Evolutionary conservation across 331 rosid species (phyloP), one percentile per base, ranked within the genome.

Genomic region (Spiraea crenata): DNA sequence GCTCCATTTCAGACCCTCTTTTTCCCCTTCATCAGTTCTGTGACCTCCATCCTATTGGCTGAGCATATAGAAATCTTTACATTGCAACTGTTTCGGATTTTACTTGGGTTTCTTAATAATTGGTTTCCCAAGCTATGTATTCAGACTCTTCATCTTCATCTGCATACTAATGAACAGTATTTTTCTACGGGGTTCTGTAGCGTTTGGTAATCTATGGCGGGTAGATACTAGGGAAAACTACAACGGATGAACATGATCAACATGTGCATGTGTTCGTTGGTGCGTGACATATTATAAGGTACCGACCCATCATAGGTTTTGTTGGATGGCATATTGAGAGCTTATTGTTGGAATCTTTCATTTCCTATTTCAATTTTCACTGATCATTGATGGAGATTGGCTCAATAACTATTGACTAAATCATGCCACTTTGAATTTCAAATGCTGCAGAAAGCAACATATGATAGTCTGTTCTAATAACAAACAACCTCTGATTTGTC

Each of bases 1-100:
- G 91, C 62, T 85, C 91, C 57, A 75, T 70, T 67, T 89, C 54
- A 65, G 67, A 92, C 58, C 92, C 96, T 13, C 87, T 84, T 60
- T 88, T 92, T 75, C 86, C 83, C n/a, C 66, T 88, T 34, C 82
- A 79, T 5, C 35, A 73, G 38, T 85, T 51, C 7, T 92, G 95
- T 83, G 76, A 84, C 68, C 80, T 89, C 48, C 67, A 74, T 16
- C 85, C 83, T 19, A 58, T 92, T 40, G 82, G 38, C 56, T 87
- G 82, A 90, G 65, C 57, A 34, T 0, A 25, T 25, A 25, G 31
- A 25, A 25, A 25, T 25, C 31, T 25, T 25, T 25, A 25, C 31
- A 25, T 25, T 25, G 31, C 31, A 25, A 25, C 31, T 1, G 31
- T 25, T 25, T 25, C 31, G 31, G 2, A n/a, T n/a, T n/a, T n/a